phyloP scores from a whole-genome alignment of 2,329 filamentous ascomycete species.

The Aspergillus sojae region DNA sequence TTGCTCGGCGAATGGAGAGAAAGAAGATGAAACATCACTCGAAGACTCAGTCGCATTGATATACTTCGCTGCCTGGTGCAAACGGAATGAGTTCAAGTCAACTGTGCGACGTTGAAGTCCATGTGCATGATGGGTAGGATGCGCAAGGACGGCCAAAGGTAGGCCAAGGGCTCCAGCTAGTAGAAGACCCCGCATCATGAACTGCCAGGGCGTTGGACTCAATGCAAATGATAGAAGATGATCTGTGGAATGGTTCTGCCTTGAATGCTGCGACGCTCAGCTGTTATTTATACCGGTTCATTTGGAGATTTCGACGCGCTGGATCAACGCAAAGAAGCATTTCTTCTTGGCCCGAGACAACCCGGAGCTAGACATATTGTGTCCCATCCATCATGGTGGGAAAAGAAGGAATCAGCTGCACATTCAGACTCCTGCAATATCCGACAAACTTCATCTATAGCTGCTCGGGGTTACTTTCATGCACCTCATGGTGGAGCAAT shows the following conservation, averaged over 20 bases:
- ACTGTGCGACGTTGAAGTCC: conserved; percentile 9
- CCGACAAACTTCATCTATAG: background rate
- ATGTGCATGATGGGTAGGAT: conserved; percentile 4
- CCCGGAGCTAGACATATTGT: background rate
- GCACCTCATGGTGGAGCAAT: background rate
- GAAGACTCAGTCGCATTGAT: conserved; percentile 2
- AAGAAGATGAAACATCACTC: background rate
- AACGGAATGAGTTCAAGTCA: conserved; percentile 13
- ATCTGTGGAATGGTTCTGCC: background rate
- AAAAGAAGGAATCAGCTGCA: background rate
- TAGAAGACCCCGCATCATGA: conserved; percentile 11
- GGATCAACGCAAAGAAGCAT: background rate
- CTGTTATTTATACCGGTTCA: background rate
- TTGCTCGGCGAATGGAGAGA: conserved; percentile 1
- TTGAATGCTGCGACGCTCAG: too few species aligned
- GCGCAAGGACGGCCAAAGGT: conserved; percentile 7
- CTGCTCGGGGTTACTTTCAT: background rate
- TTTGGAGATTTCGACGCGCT: background rate
- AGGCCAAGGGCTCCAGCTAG: conserved; percentile 11
- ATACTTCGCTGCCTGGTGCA: conserved; percentile 8
- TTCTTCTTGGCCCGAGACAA: background rate
- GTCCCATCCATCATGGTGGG: background rate
- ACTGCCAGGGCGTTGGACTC: background rate
- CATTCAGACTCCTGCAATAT: background rate
- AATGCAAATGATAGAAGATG: background rate